Conservation (phyloP, 257 asterid genomes). For the Nicotiana noctiflora region DNA sequence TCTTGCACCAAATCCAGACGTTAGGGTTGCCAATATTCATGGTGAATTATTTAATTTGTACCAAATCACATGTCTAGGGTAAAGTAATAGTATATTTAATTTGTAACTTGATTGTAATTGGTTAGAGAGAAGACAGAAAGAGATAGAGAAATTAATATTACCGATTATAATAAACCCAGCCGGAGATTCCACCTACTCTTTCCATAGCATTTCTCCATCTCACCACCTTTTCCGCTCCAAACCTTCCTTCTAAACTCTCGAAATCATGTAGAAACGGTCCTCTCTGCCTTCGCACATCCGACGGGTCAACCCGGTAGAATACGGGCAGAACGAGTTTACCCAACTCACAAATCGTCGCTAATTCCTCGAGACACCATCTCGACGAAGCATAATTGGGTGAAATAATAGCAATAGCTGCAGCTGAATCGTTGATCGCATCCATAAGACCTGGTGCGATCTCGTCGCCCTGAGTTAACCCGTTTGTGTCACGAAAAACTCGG, state of each 20-base stretch:
- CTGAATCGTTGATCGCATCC: slow-evolving; percentile 26
- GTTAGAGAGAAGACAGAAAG: background rate
- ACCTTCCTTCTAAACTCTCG: slow-evolving; percentile 9
- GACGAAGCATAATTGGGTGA: slow-evolving; percentile 27
- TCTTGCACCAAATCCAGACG: too few relatives aligned
- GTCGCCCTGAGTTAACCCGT: slow-evolving; percentile 23
- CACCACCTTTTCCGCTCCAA: slow-evolving; percentile 8
- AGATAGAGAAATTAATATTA: background rate
- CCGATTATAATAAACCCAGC: slow-evolving; percentile 19
- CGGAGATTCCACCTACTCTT: slow-evolving; percentile 17
- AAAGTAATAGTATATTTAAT: background rate
- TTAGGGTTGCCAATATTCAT: too few relatives aligned
- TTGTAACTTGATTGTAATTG: background rate
- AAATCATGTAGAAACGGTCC: slow-evolving; percentile 20
- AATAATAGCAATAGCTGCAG: slow-evolving; percentile 28
- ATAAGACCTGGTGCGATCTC: slow-evolving; percentile 10
- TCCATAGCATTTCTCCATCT: slow-evolving; percentile 35
- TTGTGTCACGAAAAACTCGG: slow-evolving; percentile 22
- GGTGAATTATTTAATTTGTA: too few relatives aligned
- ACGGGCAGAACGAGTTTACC: slow-evolving; percentile 20
- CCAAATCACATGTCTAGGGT: background rate
- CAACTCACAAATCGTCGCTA: slow-evolving; percentile 16
- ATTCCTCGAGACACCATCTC: slow-evolving; percentile 32
- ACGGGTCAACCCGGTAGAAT: slow-evolving; percentile 21
- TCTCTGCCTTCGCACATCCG: slow-evolving; percentile 23